Evolutionary conservation across 208 protist species (phyloP), one percentile per base, ranked within the genome.

Genomic region (Naegleria lovaniensis): DNA sequence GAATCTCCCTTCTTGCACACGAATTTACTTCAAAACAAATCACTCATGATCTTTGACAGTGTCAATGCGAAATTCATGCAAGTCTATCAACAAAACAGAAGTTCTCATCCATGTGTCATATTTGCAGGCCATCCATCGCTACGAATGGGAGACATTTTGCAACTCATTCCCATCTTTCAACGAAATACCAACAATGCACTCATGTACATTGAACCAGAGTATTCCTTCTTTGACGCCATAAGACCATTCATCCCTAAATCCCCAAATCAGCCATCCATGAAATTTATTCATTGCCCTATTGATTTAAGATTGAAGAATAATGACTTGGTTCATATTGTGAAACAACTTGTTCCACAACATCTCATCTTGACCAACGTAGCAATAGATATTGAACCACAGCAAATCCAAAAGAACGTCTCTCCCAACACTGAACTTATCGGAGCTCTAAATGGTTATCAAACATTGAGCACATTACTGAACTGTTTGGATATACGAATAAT

Each of bases 111-210:
- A 11, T 89, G 85, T 89, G n/a, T 89, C 0, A 67, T 89, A 39
- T 89, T 89, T 67, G 29, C 48, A 25, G 85, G 85, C 6, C 48
- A 89, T 89, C 85, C 85, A n/a, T 67, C n/a, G 13, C 41, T 55
- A 29, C 4, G 85, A 22, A 51, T 89, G 19, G 85, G 85, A 25
- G 85, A 89, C 40, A 41, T 89, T 55, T 29, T 89, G 0, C 85
- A 55, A 41, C n/a, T 89, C 7, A 89, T 89, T 25, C 39, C 39
- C 15, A 43, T 89, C 11, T 41, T 89, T 16, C 11, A 38, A 39
- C 22, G n/a, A 67, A 67, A 67, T 67, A 22, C n/a, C 15, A 89
- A 67, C 0, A 89, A 67, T 40, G 41, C 85, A 39, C 5, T 89
- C n/a, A 38, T 89, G 7, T 41, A 9, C 0, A 89, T 89, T 89